Evolutionary conservation across 306 rosid genomes (phyloP).

Genomic region (Cajanus cajan): DNA sequence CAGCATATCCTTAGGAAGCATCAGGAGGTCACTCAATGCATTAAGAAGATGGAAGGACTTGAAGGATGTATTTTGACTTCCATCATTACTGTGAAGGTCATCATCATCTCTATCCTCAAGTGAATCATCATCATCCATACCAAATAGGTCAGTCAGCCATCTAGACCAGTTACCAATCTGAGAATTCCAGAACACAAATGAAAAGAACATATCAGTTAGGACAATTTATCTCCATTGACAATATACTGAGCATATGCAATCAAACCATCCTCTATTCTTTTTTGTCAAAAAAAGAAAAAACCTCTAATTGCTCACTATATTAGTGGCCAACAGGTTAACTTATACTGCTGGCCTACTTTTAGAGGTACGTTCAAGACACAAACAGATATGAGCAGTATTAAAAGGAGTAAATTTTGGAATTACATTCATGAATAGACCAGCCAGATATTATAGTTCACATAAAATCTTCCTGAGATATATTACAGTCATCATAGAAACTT

Average conservation of each 20-base stretch:
- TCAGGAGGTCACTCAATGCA: slow-evolving; percentile 92
- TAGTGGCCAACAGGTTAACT: neutral
- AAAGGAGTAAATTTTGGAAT: slow-evolving; percentile 16
- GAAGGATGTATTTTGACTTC: slow-evolving; percentile 53
- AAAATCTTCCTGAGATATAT: too few relatives aligned
- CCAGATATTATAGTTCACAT: neutral
- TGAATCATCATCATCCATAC: slow-evolving; percentile 70
- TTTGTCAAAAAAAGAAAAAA: neutral
- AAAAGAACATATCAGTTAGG: neutral
- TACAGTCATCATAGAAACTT: too few relatives aligned
- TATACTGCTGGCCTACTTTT: neutral
- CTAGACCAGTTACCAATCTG: slow-evolving; percentile 99
- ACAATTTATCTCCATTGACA: neutral
- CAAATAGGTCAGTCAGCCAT: slow-evolving; percentile 87
- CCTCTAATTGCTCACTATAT: neutral
- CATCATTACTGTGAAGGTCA: slow-evolving; percentile 41
- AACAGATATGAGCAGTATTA: neutral
- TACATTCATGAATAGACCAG: neutral
- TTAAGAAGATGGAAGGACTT: slow-evolving; percentile 86
- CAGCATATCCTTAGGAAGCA: slow-evolving; percentile 99
- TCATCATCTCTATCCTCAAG: slow-evolving; percentile 44
- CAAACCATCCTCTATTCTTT: neutral
- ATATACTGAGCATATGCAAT: neutral
- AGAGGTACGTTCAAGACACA: neutral
- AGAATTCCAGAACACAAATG: slow-evolving; percentile 28